Base-by-base conservation (phyloP, 1,139 yeast species). In the Nakaseomyces sp. region DNA sequence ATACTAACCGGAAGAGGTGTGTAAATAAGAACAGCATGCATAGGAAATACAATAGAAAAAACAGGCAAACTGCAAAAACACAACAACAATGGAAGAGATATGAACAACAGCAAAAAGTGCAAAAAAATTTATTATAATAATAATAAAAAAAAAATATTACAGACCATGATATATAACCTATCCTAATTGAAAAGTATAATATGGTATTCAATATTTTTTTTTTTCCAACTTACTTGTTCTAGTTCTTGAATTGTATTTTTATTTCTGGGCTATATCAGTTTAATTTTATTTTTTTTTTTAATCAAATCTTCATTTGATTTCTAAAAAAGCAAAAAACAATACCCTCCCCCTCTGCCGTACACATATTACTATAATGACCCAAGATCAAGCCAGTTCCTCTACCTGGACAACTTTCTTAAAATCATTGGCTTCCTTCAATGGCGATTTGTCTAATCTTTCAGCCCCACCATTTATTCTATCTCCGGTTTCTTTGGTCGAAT, bases 401-500 rank as follows among this genome's bases (percentile, higher is more conserved):
- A 49, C 62, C 12, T 86, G 95, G 95, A 79, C 93, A 12, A 76
- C 88, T 26, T 89, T 91, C 63, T 72, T 91, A 54, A 86, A 87
- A 66, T 85, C 96, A 44, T 77, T 91, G 57, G 94, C 96, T 35
- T 79, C 94, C n/a, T 91, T 86, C 66, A 88, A 89, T 56, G 98
- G 98, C 33, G 98, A 91, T 63, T 70, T 91, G 52, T 85, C 96
- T 16, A 79, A 95, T 2, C 70, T 91, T 57, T 88, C 98, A 1
- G 98, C 98, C 2, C 98, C 98, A 25, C 96, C 98, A 8, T 91
- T 91, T 66, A 91, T 91, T 55, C 73, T 91, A 50, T 86, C 96
- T 6, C 88, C 96, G 22, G 82, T 85, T 7, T 89, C 96, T 2
- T 72, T 87, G 55, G 78, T 79, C 26, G 98, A 89, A 67, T 89